These are phyloP conservation scores for Leccinellum albellum DNA, from an alignment of 768 basidiomycete genomes.

Conservation along the genomic window DNA sequence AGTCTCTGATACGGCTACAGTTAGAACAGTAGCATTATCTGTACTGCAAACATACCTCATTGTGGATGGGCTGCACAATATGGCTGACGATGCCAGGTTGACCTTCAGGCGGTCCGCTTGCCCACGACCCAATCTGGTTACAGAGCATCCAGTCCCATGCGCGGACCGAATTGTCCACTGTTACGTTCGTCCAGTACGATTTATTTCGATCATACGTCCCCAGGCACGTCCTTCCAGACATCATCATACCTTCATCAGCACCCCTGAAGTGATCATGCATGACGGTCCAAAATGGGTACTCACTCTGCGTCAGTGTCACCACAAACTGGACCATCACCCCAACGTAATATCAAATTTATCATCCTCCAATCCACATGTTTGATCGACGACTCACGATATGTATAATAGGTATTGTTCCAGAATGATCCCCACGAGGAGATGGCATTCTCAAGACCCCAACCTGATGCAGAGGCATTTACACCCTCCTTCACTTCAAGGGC, in stretches of 20 bases:
- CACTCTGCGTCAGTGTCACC: slow-evolving; percentile 45
- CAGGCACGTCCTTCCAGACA: slow-evolving; percentile 31
- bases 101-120: slow-evolving; percentile 35
- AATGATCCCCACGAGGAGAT: slow-evolving; percentile 57
- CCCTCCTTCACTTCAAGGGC: slow-evolving; percentile 38
- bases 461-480: slow-evolving; percentile 40
- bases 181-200: slow-evolving; percentile 50
- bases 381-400: slow-evolving; percentile 35
- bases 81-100: slow-evolving; percentile 35
- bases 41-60: slow-evolving; percentile 18
- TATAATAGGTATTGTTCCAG: slow-evolving; percentile 51
- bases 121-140: slow-evolving; percentile 60
- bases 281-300: slow-evolving; percentile 18
- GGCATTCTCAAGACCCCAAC: slow-evolving; percentile 63
- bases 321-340: slow-evolving; percentile 43
- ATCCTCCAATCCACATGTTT: background rate
- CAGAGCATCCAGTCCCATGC: slow-evolving; percentile 78
- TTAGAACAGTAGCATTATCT: background rate
- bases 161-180: slow-evolving; percentile 50
- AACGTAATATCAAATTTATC: background rate
- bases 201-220: slow-evolving; percentile 39
- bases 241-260: slow-evolving; percentile 35
- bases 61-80: slow-evolving; percentile 29
- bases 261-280: background rate
- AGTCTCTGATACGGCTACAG: slow-evolving; percentile 46